Conservation (phyloP, 495 filamentous ascomycete species). For the Lasiosphaeris hirsuta region DNA sequence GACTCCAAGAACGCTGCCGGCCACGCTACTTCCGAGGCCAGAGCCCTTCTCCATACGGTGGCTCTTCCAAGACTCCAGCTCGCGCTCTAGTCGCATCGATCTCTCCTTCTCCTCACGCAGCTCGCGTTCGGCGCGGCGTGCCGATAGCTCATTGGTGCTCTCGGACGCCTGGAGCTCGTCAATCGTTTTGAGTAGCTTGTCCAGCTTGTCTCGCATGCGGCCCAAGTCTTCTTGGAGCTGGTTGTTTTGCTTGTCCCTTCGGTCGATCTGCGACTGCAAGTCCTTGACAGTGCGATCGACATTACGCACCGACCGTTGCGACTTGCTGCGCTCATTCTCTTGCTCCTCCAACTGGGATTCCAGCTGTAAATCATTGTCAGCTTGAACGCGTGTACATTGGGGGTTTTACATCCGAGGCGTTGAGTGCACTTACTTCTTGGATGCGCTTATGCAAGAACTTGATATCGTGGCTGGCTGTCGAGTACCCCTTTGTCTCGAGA, state of each 20-base stretch:
- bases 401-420: background rate
- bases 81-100: constrained; percentile 74
- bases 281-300: constrained; percentile 94
- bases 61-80: constrained; percentile 82
- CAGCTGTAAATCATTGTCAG: constrained; percentile 55
- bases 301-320: constrained; percentile 83
- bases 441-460: constrained; percentile 91
- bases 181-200: constrained; percentile 82
- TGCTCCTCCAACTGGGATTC: constrained; percentile 88
- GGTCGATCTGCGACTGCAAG: constrained; percentile 86
- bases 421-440: constrained; percentile 71
- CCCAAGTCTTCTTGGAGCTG: constrained; percentile 78
- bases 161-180: constrained; percentile 90
- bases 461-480: constrained; percentile 88
- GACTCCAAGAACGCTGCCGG: constrained; percentile 22
- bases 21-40: constrained; percentile 22
- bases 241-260: constrained; percentile 77
- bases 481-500: constrained; percentile 94
- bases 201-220: constrained; percentile 82
- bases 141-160: constrained; percentile 70
- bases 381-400: background rate
- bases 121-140: constrained; percentile 83
- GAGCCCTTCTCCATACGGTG: constrained; percentile 60
- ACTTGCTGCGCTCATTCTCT: constrained; percentile 70
- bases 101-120: constrained; percentile 87